A percentile compares a stretch with the other conserved stretches of the same genome.
phyloP scores from a whole-genome alignment of 2,329 filamentous ascomycete species.

The Xylariaceae sp. region DNA sequence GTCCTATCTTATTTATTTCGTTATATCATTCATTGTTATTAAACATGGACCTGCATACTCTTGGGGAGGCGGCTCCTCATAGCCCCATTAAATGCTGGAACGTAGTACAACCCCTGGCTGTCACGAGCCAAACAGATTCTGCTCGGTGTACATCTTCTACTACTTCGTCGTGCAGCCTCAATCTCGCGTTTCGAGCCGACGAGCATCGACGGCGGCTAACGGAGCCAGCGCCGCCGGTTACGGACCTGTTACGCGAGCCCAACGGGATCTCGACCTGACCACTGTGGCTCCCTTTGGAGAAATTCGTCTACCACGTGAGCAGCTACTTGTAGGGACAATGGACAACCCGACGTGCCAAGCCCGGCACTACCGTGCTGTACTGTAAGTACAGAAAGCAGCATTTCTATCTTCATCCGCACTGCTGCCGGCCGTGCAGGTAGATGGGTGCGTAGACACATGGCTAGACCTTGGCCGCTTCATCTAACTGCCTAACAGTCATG shows the following conservation, averaged over 20 bases:
- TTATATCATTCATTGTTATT: too few species aligned
- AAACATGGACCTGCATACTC: too few species aligned
- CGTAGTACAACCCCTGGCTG: neutral
- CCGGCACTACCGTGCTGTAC: conserved; percentile 2
- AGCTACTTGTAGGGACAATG: conserved; percentile 14
- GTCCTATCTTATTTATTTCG: too few species aligned
- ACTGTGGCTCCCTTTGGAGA: conserved; percentile 21
- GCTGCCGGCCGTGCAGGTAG: too few species aligned
- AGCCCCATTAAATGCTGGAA: neutral
- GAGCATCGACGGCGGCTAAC: conserved; percentile 11
- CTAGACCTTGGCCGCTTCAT: too few species aligned
- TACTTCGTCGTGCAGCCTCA: neutral
- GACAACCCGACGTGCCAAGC: conserved; percentile 12
- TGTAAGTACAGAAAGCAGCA: too few species aligned
- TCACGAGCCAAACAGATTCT: too few species aligned
- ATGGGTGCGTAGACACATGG: too few species aligned
- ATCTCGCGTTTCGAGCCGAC: conserved; percentile 17
- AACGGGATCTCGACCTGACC: conserved; percentile 18
- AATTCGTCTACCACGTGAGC: conserved; percentile 28
- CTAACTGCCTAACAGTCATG: too few species aligned
- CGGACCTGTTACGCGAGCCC: conserved; percentile 17
- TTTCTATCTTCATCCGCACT: too few species aligned
- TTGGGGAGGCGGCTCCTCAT: too few species aligned
- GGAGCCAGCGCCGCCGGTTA: conserved; percentile 20
- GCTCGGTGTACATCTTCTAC: too few species aligned